Evolutionary conservation across 768 basidiomycete genomes (phyloP), one percentile per base, ranked within the genome.

Genomic region (Collybia sordida): DNA sequence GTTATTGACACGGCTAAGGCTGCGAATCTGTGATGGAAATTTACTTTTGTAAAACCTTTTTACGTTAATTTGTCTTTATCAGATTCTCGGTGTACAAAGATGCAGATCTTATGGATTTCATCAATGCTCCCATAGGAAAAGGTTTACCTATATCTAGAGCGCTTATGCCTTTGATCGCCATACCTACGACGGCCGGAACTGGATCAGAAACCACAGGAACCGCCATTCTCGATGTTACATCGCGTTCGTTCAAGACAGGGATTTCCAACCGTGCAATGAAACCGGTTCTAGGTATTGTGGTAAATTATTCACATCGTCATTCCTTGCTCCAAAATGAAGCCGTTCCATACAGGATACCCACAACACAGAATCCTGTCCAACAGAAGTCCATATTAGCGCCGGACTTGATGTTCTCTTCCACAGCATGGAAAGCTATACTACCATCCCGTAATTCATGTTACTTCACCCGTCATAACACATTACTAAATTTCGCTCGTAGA

Each of bases 371-470:
- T 84, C 82, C 5, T 98, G 96, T 65, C 90, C 96, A 3, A 85
- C 83, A n/a, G 85, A 86, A 45, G 86, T 98, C 8, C 93, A 97
- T 60, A 93, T 98, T 59, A 90, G 90, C 53, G 80, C 93, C n/a
- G 96, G 96, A 3, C 77, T 98, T 40, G 96, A 98, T 64, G 94
- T 97, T 2, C 72, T 98, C 27, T 98, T 98, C 80, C 96, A 98
- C 59, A 91, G 94, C 45, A 74, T 98, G 69, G 95, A 98, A 67
- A 93, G 88, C 52, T 96, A 89, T 64, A 96, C 93, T 6, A 90
- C 93, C 4, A 94, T 97, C 56, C 93, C 92, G 84, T 96, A 62
- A 64, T 81, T 70, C 23, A 14, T n/a, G 27, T 54, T 46, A n/a
- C 34, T 36, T 37, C 6, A 43, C 51, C 51, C 53, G 18, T 18